phyloP scores from a whole-genome alignment of 2,329 filamentous ascomycete species.

The Ascochyta lentis region DNA sequence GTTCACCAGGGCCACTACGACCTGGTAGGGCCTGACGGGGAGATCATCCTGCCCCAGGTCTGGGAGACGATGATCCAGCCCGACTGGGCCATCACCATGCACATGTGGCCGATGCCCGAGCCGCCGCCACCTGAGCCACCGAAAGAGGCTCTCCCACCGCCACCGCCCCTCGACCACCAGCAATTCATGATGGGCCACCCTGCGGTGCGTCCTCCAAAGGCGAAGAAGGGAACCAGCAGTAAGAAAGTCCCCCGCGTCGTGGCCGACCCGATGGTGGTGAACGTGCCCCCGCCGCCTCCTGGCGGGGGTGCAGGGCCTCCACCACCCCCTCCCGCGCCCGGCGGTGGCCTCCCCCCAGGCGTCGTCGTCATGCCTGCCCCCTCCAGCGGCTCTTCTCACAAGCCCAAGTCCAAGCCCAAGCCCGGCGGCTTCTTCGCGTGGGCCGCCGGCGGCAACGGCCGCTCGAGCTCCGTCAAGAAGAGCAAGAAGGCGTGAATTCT shows the following conservation, averaged over 20 bases:
- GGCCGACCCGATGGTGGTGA: constrained; percentile 4
- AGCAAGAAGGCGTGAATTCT: constrained; percentile 18
- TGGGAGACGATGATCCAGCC: constrained; percentile 58
- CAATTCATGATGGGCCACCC: background rate
- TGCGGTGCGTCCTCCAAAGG: background rate
- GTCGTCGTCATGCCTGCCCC: background rate
- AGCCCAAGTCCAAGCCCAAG: constrained; percentile 13
- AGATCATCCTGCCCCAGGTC: constrained; percentile 58
- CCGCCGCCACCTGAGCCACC: constrained; percentile 24
- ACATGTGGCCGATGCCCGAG: constrained; percentile 57
- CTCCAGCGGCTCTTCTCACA: constrained; percentile 1
- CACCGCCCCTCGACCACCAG: constrained; percentile 20
- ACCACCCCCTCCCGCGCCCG: background rate
- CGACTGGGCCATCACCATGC: constrained; percentile 57
- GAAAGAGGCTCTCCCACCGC: constrained; percentile 14
- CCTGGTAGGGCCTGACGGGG: constrained; percentile 55
- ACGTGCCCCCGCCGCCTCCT: background rate
- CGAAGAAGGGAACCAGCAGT: constrained; percentile 9
- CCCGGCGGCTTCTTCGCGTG: constrained; percentile 15
- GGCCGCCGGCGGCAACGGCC: constrained; percentile 9
- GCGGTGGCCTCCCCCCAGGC: background rate
- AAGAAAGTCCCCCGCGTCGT: constrained; percentile 6
- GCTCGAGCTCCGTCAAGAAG: constrained; percentile 13
- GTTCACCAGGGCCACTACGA: constrained; percentile 57
- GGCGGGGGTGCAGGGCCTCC: background rate